Evolutionary conservation across 2,329 filamentous ascomycete genomes (phyloP), one percentile per base, ranked within the genome.

Genomic region (Conoideocrella luteorostrata): DNA sequence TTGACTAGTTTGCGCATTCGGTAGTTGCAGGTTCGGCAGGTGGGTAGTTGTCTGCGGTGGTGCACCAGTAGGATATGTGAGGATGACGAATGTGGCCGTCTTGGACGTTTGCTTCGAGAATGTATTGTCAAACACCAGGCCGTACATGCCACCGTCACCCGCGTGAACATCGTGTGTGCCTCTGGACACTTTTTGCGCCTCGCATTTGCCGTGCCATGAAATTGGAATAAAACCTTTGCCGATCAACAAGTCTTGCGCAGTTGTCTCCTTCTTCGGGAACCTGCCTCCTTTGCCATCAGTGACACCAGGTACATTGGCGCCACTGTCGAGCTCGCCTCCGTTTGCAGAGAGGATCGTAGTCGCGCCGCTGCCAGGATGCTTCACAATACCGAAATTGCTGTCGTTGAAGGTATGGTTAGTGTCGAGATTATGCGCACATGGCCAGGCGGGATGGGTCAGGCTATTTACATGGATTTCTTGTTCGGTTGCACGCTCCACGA

Each of bases 401-500:
- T 24, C 22, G 18, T 18, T 15, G 13, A 15, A 12, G 11, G 43
- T 42, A 50, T 40, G 36, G 45, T 58, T 35, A 55, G 53, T 34
- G n/a, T n/a, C n/a, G 43, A 39, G 4, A 12, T 35, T 20, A 26
- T 23, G 29, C 11, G 18, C 12, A n/a, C 12, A 10, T 29, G 26
- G 10, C 4, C 6, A 13, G 35, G 10, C 33, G 22, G 21, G 40
- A 15, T 20, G 15, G n/a, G n/a, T n/a, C 4, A 41, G 12, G 39
- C 18, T 26, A 40, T 48, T 47, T 68, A 84, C 81, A 98, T 85
- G 47, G 91, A 96, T 69, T 96, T 97, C 71, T 95, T 97, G 65
- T 97, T 89, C 34, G 93, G 93, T 61, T 97, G 90, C 30, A 98
- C 80, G 59, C 88, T 96, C 93, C 93, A 98, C 13, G 90, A 95